Evolutionary conservation across 805 yeast genomes (phyloP), one percentile per base, ranked within the genome.

Genomic region (Cyberlindnera euphorbiiphila): DNA sequence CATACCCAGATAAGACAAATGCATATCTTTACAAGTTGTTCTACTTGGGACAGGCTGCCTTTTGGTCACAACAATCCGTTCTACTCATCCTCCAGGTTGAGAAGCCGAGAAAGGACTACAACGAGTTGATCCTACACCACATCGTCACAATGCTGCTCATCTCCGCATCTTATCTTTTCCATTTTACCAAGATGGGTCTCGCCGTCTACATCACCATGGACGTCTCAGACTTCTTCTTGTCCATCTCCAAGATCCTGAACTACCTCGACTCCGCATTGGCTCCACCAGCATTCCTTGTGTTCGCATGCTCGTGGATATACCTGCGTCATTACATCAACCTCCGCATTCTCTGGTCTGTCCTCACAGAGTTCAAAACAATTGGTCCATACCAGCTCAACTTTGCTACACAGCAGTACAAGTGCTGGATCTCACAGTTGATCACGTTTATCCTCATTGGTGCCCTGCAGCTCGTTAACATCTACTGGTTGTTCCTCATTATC

Each of bases 11-110:
- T 64, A 69, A 74, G 43, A 70, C 81, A 23, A 85, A 84, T 55
- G 81, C 74, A 39, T 71, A 66, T 43, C 66, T 71, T 39, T 83
- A 84, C 68, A 93, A 93, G 65, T 60, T 78, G 11, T 93, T 83
- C 58, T 93, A 93, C 60, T 68, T 93, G 44, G 78, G 85, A 28
- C 98, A 93, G 66, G 97, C 98, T 6, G 84, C 97, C 5, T 93
- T 87, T 62, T 93, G 99, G 99, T 79, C 88, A 16, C 99, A 93
- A 66, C 98, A 93, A 65, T 81, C 94, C 1, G 78, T 85, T 27
- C 84, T 93, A 22, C 69, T 93, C 46, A 65, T 78, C 31, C 69
- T 93, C 46, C 95, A 84, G 61, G 71, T 93, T 43, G 99, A 93
- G 63, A 86, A 86, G 60, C 98, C 96, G 41, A 76, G 99, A 62